Evolutionary conservation across 2,329 filamentous ascomycete species (phyloP), one percentile per base, ranked within the genome.

Genomic region (Diaporthe aspalathi): DNA sequence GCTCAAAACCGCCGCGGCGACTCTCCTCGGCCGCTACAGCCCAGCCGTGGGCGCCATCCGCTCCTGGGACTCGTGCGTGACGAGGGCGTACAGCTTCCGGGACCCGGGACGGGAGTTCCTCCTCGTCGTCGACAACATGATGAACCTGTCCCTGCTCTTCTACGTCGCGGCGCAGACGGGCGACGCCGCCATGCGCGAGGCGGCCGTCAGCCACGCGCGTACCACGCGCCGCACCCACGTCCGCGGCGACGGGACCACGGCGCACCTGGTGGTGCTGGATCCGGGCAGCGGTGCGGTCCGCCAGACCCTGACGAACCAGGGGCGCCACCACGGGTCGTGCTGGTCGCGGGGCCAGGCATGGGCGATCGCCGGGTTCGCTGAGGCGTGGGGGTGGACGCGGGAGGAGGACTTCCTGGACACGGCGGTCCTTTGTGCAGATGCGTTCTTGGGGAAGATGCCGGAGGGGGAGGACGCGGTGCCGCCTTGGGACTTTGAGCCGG

Each of bases 341-440:
- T 87, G 85, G 85, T 78, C 81, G 6, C 80, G 85, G 4, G 85
- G 85, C 0, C 85, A 87, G 70, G 84, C 84, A 0, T 87, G 85
- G 85, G 81, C 82, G 0, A 83, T 87, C 3, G 79, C 82, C 60
- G 85, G 85, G 0, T 87, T 86, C 68, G 81, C 81, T 0, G 81
- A 86, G 74, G 82, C 82, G 0, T 86, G 84, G 67, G 74, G 74
- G n/a, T 86, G 84, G 84, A 86, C 83, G 0, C 78, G 79, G 14
- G 81, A 84, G 32, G 52, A 47, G 0, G 77, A 77, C 1, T 86
- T 85, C 70, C 78, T 86, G 0, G 74, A 80, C 0, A 85, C 85
- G 3, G 81, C 86, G 0, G 76, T 79, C 4, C 74, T 76, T 3
- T 83, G 84, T 49, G 84, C 84, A 0, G 79, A 85, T 38, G 85